These are phyloP conservation scores for Magnusiomyces sp. DNA, from an alignment of 1,139 yeast genomes.

Conservation along the genomic window DNA sequence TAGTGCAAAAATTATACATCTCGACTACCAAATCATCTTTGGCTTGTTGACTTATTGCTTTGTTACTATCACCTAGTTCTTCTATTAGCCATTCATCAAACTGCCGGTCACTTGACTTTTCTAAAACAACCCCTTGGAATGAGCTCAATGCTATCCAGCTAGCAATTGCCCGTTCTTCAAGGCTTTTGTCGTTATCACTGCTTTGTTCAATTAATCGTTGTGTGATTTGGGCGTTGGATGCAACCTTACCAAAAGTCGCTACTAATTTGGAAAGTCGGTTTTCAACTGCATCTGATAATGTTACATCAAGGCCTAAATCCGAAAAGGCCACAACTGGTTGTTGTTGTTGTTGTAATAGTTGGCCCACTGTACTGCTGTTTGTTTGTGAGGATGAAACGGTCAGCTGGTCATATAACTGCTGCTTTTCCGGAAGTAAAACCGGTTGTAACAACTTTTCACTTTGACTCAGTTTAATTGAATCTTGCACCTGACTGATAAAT, in stretches of 20 bases:
- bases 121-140: conserved; percentile 18
- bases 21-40: conserved; percentile 10
- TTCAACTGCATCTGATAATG: neutral
- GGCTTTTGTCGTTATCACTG: neutral
- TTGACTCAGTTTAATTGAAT: neutral
- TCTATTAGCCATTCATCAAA: conserved; percentile 10
- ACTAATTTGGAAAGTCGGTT: neutral
- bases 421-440: neutral
- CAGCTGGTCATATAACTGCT: neutral
- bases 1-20: conserved; percentile 8
- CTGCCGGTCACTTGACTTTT: conserved; percentile 5
- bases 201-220: neutral
- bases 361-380: too few relatives aligned
- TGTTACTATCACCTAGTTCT: conserved; percentile 4
- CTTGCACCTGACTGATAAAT: conserved; percentile 7
- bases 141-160: conserved; percentile 24
- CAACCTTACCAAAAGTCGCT: neutral
- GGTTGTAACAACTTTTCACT: conserved; percentile 1
- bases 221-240: neutral
- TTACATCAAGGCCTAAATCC: neutral
- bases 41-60: neutral
- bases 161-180: conserved; percentile 10
- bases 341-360: neutral
- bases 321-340: neutral
- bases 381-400: too few relatives aligned